phyloP scores from a whole-genome alignment of 1,284 basidiomycete species.

The Agaricales sp. region DNA sequence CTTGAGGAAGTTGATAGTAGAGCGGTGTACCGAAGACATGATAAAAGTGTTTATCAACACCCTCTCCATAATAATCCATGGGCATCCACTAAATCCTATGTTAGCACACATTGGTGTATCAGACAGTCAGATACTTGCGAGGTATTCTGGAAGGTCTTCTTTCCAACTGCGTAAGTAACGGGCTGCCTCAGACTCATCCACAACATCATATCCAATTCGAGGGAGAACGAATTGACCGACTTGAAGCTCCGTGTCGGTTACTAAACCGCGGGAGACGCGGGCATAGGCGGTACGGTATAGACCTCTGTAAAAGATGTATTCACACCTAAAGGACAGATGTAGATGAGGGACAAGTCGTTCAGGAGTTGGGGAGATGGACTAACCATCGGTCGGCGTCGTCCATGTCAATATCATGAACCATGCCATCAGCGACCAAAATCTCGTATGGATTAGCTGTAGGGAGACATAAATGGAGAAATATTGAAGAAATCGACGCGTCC shows the following conservation, averaged over 20 bases:
- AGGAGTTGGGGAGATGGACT: constrained; percentile 11
- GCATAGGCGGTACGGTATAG: constrained; percentile 74
- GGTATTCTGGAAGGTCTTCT: constrained; percentile 49
- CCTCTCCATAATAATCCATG: constrained; percentile 55
- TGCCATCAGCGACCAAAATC: constrained; percentile 67
- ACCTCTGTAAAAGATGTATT: constrained; percentile 82
- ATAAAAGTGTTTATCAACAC: constrained; percentile 62
- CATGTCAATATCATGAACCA: constrained; percentile 66
- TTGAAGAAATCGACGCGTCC: neutral
- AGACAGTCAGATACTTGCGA: constrained; percentile 31
- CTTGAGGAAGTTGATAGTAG: constrained; percentile 55
- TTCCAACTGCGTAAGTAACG: constrained; percentile 62
- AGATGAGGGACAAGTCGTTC: neutral
- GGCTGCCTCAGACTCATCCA: constrained; percentile 50
- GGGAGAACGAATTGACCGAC: constrained; percentile 77
- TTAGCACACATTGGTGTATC: constrained; percentile 1
- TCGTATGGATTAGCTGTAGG: constrained; percentile 71
- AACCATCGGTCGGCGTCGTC: constrained; percentile 67
- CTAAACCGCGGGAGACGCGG: constrained; percentile 57
- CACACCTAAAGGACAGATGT: constrained; percentile 45
- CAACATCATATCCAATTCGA: constrained; percentile 37
- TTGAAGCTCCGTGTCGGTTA: constrained; percentile 72
- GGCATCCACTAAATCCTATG: constrained; percentile 58
- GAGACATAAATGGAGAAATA: constrained; percentile 6
- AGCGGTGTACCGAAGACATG: constrained; percentile 68